These are phyloP conservation scores for Nicotiana paniculata DNA, from an alignment of 257 asterid genomes.

Conservation along the genomic window DNA sequence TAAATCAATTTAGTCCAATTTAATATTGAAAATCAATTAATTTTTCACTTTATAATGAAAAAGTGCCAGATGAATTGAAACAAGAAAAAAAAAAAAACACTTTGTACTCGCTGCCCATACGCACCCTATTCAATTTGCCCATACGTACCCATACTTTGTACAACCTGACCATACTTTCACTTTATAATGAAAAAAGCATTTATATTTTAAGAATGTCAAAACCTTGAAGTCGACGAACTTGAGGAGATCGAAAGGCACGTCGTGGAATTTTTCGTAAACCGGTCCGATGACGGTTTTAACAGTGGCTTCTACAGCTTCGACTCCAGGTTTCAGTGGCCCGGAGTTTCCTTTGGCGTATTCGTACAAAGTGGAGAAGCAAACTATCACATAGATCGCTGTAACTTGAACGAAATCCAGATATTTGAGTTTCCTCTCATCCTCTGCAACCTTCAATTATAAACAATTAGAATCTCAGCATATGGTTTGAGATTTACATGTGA, in stretches of 20 bases:
- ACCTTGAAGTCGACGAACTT: conserved; percentile 70
- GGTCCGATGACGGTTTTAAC: conserved; percentile 64
- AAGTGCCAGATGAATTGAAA: no score
- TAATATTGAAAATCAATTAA: no score
- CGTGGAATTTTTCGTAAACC: conserved; percentile 48
- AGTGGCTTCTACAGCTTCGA: conserved; percentile 59
- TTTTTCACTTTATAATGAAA: no score
- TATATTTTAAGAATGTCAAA: background rate
- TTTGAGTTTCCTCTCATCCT: conserved; percentile 35
- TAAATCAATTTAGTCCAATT: no score
- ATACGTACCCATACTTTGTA: no score
- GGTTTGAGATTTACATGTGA: background rate
- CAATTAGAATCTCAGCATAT: background rate
- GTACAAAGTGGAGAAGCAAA: conserved; percentile 49
- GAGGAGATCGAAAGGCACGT: conserved; percentile 57
- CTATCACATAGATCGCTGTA: conserved; percentile 37
- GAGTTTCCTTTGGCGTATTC: conserved; percentile 67
- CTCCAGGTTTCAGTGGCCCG: conserved; percentile 71
- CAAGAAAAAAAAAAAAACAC: no score
- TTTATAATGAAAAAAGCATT: no score
- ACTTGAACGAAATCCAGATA: conserved; percentile 66
- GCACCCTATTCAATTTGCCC: no score
- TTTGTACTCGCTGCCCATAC: no score
- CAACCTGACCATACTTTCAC: no score
- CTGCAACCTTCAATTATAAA: conserved; percentile 23